These are phyloP conservation scores for Suhomyces tanzawaensis DNA, from an alignment of 805 yeast genomes.

Conservation along the genomic window DNA sequence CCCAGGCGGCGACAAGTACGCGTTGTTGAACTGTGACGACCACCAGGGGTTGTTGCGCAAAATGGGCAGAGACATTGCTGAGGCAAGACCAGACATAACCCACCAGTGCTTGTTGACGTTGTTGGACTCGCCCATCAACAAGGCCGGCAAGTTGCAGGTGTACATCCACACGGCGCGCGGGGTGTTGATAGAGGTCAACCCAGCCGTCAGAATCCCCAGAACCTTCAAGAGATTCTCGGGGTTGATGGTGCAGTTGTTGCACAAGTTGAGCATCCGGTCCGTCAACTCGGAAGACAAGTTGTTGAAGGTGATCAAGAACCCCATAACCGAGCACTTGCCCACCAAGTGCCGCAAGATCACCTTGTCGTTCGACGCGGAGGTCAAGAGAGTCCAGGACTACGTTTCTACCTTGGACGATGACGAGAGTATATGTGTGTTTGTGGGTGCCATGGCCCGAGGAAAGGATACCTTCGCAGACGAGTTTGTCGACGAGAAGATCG, in stretches of 20 bases:
- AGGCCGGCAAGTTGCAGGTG: slow-evolving; percentile 95
- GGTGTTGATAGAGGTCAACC: slow-evolving; percentile 92
- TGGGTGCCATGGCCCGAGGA: slow-evolving; percentile 99
- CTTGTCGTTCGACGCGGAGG: slow-evolving; percentile 86
- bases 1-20: slow-evolving; percentile 84
- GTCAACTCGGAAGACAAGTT: slow-evolving; percentile 94
- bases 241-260: slow-evolving; percentile 93
- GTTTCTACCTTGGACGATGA: slow-evolving; percentile 75
- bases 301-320: slow-evolving; percentile 92
- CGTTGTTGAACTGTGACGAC: slow-evolving; percentile 93
- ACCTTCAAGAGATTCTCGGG: slow-evolving; percentile 98
- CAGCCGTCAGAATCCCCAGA: slow-evolving; percentile 95
- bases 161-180: slow-evolving; percentile 95
- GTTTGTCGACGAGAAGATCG: slow-evolving; percentile 92
- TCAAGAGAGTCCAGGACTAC: slow-evolving; percentile 84
- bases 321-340: slow-evolving; percentile 95
- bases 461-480: slow-evolving; percentile 97
- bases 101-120: slow-evolving; percentile 95
- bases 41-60: slow-evolving; percentile 94
- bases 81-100: slow-evolving; percentile 98
- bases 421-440: slow-evolving; percentile 95
- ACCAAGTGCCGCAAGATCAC: slow-evolving; percentile 94
- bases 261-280: slow-evolving; percentile 87
- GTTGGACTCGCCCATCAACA: slow-evolving; percentile 95
- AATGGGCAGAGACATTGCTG: slow-evolving; percentile 96